These are phyloP conservation scores for Schrenkiella parvula DNA, from an alignment of 345 rosid genomes.

Conservation along the genomic window DNA sequence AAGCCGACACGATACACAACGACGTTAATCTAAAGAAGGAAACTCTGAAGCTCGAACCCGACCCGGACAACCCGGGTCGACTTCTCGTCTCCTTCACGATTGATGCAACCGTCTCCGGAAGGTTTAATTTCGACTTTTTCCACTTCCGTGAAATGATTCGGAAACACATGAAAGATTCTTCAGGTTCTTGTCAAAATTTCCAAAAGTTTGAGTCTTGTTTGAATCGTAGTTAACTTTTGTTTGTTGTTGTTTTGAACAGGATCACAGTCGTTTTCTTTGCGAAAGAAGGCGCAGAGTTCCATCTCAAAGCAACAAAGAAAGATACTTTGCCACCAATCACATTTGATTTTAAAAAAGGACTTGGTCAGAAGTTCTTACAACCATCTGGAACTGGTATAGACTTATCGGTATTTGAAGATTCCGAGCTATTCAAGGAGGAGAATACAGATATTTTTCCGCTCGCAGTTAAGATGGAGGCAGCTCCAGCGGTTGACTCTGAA, in stretches of 20 bases:
- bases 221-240: neutral
- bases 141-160: neutral
- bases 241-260: conserved; percentile 33
- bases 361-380: conserved; percentile 74
- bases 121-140: conserved; percentile 31
- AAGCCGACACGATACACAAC: conserved; percentile 57
- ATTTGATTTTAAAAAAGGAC: conserved; percentile 56
- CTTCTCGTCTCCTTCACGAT: conserved; percentile 66
- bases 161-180: neutral
- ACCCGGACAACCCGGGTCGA: conserved; percentile 52
- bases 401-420: conserved; percentile 55
- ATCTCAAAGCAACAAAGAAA: conserved; percentile 52
- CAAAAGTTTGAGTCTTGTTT: neutral
- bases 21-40: conserved; percentile 74
- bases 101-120: conserved; percentile 67
- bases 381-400: conserved; percentile 71
- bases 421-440: conserved; percentile 37
- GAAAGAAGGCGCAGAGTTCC: conserved; percentile 47
- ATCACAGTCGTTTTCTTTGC: conserved; percentile 70
- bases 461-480: conserved; percentile 60
- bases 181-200: too few relatives aligned
- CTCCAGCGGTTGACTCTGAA: conserved; percentile 29
- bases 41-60: conserved; percentile 49
- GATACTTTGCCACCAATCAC: conserved; percentile 47
- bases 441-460: conserved; percentile 50